Evolutionary conservation across 306 rosid genomes (phyloP), one percentile per base, ranked within the genome.

Genomic region (Crotalaria pallida): DNA sequence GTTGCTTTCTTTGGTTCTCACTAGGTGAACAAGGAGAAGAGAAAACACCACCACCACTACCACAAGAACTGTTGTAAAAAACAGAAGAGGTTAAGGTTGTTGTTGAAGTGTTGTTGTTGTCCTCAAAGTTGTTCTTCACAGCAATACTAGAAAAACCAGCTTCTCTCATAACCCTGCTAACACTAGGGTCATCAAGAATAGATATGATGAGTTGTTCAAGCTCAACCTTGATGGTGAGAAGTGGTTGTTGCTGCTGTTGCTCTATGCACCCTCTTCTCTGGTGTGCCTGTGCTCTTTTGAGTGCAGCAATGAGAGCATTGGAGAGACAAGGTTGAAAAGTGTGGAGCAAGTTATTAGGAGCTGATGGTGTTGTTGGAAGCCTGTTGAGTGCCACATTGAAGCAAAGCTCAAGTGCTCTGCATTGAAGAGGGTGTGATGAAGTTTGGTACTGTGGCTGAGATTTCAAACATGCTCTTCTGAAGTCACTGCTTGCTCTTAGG

Each of bases 361-460:
- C 71, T 4, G 96, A 84, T 0, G 96, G 85, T 0, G 85, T 67
- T 0, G 99, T 87, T 9, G 99, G 99, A 6, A 91, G 96, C 31
- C 96, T 58, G 50, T 95, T 95, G 62, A 95, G 97, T 11, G 99
- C 97, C 29, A 95, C 99, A 75, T 91, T 95, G 91, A 95, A 91
- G 76, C 97, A 95, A 13, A 95, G 96, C 79, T 95, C 99, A n/a
- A 95, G 96, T 24, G 99, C 97, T 65, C 96, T 77, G 67, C 91
- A 88, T 7, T 95, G 97, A 63, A 89, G 92, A 41, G 91, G 91
- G 43, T 79, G 83, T 18, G 92, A 72, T 18, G 92, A 72, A 51
- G 85, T 22, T 47, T 80, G 88, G 15, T 9, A 36, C 12, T 71
- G 91, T 68, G 87, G 88, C 61, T 86, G 92, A 72, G 97, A 83